Evolutionary conservation across 208 protist genomes (phyloP).

Genomic region (Leishmania gerbilli): DNA sequence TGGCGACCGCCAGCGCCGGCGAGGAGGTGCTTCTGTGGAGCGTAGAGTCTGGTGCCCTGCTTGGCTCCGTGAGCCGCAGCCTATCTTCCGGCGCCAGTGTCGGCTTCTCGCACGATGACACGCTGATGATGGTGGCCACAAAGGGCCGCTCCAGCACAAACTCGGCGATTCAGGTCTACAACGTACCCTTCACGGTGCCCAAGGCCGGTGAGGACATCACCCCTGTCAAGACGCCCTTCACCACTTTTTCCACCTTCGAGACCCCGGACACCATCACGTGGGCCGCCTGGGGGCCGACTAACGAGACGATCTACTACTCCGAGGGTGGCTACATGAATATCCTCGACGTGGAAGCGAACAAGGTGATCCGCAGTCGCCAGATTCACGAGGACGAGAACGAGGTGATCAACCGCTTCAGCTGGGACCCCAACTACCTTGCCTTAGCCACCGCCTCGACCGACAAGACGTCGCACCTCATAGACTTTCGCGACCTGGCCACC

Average conservation of each 20-base stretch:
- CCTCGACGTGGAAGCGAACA: slow-evolving; percentile 92
- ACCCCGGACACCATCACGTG: slow-evolving; percentile 81
- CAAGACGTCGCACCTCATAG: slow-evolving; percentile 94
- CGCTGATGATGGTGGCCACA: slow-evolving; percentile 89
- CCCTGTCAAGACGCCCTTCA: slow-evolving; percentile 64
- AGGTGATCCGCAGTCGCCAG: slow-evolving; percentile 66
- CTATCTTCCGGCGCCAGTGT: slow-evolving; percentile 74
- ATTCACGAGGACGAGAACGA: slow-evolving; percentile 59
- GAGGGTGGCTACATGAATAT: slow-evolving; percentile 94
- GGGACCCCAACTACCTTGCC: slow-evolving; percentile 88
- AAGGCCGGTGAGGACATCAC: slow-evolving; percentile 63
- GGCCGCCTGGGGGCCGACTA: slow-evolving; percentile 96
- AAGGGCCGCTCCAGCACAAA: slow-evolving; percentile 81
- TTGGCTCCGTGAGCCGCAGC: slow-evolving; percentile 71
- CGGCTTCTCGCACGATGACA: slow-evolving; percentile 92
- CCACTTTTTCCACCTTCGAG: slow-evolving; percentile 60
- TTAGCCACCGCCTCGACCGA: slow-evolving; percentile 95
- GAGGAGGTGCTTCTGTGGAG: slow-evolving; percentile 87
- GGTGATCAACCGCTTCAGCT: slow-evolving; percentile 90
- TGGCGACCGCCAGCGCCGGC: slow-evolving; percentile 81
- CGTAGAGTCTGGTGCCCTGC: slow-evolving; percentile 90
- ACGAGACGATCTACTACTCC: slow-evolving; percentile 95
- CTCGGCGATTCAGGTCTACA: slow-evolving; percentile 91
- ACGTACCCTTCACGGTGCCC: slow-evolving; percentile 71
- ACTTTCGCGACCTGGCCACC: slow-evolving; percentile 91